phyloP scores from a whole-genome alignment of 371 early-diverging fungal species.

The Apophysomyces sp. region DNA sequence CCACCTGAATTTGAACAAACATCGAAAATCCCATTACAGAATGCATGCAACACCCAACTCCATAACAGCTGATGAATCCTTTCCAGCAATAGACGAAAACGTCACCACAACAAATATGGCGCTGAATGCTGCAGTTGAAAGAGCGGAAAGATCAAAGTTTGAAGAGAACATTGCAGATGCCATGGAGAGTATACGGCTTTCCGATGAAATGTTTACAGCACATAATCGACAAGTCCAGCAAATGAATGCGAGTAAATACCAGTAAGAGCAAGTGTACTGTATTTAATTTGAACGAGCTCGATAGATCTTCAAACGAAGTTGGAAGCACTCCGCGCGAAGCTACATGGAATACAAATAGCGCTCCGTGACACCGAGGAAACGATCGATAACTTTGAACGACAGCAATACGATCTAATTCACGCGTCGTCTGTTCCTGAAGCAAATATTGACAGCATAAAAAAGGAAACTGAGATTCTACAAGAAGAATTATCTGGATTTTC shows the following conservation, averaged over 20 bases:
- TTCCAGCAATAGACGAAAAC: not conserved
- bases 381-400: not conserved
- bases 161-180: not conserved
- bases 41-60: not conserved
- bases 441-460: not conserved
- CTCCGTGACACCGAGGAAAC: not conserved
- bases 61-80: not conserved
- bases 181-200: not conserved
- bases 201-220: not conserved
- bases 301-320: not conserved
- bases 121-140: not conserved
- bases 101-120: not conserved
- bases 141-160: not conserved
- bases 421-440: not conserved
- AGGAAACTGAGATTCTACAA: not conserved
- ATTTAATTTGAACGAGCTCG: not conserved
- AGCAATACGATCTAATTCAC: not conserved
- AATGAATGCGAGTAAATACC: not conserved
- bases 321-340: not conserved
- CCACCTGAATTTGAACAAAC: no score
- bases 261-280: not conserved
- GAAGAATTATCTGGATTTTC: not conserved
- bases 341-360: not conserved
- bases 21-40: no score
- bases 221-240: not conserved